phyloP scores from a whole-genome alignment of 495 filamentous ascomycete species.

The Evernia prunastri region DNA sequence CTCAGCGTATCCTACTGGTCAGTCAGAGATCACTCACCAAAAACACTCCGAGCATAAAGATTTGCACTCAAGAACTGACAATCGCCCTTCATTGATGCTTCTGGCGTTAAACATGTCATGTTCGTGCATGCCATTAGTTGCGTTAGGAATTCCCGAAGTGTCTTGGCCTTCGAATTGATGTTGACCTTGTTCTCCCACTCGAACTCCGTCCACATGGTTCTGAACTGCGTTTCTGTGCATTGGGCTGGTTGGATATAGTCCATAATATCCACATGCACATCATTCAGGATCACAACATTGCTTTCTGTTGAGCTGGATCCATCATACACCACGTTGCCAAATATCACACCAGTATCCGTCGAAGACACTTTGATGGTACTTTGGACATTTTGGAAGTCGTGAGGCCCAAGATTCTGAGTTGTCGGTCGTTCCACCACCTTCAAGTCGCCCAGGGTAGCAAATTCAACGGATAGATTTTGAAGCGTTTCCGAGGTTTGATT shows the following conservation, averaged over 20 bases:
- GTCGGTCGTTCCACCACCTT: constrained; percentile 97
- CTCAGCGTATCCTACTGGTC: not conserved
- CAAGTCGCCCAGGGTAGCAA: constrained; percentile 93
- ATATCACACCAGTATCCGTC: constrained; percentile 98
- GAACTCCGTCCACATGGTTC: constrained; percentile 99
- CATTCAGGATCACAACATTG: constrained; percentile 97
- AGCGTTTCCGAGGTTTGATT: constrained; percentile 97
- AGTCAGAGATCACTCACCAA: constrained; percentile 61
- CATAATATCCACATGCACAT: constrained; percentile 99
- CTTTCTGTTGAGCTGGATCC: constrained; percentile 91
- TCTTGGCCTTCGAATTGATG: constrained; percentile 95
- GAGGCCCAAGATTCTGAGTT: constrained; percentile 88
- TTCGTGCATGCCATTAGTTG: constrained; percentile 97
- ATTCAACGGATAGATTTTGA: constrained; percentile 95
- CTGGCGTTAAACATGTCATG: constrained; percentile 96
- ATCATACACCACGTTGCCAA: constrained; percentile 98
- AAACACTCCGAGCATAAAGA: constrained; percentile 93
- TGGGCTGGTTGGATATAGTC: constrained; percentile 98
- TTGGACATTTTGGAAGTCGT: constrained; percentile 96
- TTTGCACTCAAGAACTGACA: constrained; percentile 98
- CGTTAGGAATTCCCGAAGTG: constrained; percentile 83
- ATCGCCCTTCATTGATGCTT: constrained; percentile 92
- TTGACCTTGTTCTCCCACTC: constrained; percentile 99
- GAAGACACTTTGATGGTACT: constrained; percentile 99
- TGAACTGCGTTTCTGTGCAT: constrained; percentile 97